Evolutionary conservation across 352 stramenopile genomes (phyloP).

Genomic region (Globisporangium alternatum): DNA sequence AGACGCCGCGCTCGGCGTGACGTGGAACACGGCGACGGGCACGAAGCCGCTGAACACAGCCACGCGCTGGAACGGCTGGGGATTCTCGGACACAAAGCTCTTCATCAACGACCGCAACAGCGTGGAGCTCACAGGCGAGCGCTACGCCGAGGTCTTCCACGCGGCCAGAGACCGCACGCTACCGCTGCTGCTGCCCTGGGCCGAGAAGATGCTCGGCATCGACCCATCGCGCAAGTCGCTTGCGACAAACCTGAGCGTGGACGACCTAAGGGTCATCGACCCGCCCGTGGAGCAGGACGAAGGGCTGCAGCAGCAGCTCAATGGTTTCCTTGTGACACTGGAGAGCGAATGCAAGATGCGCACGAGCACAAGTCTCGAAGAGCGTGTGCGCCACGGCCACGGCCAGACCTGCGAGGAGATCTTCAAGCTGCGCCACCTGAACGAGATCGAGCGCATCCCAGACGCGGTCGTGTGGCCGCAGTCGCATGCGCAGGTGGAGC

Average conservation of each 20-base stretch:
- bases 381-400: conserved; percentile 64
- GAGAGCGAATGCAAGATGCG: conserved; percentile 27
- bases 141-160: conserved; percentile 66
- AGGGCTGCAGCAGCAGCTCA: conserved; percentile 24
- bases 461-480: conserved; percentile 91
- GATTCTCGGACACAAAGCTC: conserved; percentile 66
- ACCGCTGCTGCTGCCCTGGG: conserved; percentile 52
- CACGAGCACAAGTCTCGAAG: conserved; percentile 36
- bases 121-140: conserved; percentile 57
- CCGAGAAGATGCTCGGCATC: conserved; percentile 51
- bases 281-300: conserved; percentile 11
- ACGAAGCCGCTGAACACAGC: conserved; percentile 21
- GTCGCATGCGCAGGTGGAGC: conserved; percentile 77
- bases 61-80: conserved; percentile 76
- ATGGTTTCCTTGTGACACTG: conserved; percentile 30
- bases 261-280: conserved; percentile 27
- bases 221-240: conserved; percentile 34
- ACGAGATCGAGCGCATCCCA: conserved; percentile 62
- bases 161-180: conserved; percentile 39
- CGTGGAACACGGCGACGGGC: neutral
- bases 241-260: conserved; percentile 27
- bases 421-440: conserved; percentile 47
- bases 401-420: conserved; percentile 77
- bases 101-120: conserved; percentile 54
- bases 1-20: conserved; percentile 7